Percentiles rank a stretch among this genome's conserved stretches.
These are phyloP conservation scores for Exsudoporus floridanus DNA, from an alignment of 1,284 basidiomycete species.

Conservation along the genomic window DNA sequence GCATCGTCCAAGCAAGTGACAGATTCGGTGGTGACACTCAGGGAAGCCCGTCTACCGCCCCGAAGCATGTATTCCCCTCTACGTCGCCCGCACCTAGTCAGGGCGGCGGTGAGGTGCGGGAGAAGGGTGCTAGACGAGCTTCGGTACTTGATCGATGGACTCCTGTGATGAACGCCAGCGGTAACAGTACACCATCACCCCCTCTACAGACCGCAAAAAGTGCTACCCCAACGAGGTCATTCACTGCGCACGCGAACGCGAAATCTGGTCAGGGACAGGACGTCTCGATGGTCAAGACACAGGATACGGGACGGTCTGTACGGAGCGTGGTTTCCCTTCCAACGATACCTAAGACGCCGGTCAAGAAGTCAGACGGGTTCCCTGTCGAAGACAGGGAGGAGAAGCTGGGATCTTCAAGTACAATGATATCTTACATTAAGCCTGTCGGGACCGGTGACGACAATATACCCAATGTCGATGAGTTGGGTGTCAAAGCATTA, in stretches of 20 bases:
- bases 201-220: conserved; percentile 41
- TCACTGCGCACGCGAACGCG: conserved; percentile 7
- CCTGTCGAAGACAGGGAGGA: conserved; percentile 17
- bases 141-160: conserved; percentile 74
- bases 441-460: conserved; percentile 50
- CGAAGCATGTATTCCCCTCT: conserved; percentile 28
- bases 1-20: conserved; percentile 67
- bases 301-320: conserved; percentile 35
- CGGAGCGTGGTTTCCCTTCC: conserved; percentile 29
- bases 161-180: conserved; percentile 27
- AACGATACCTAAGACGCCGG: conserved; percentile 29
- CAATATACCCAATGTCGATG: conserved; percentile 47
- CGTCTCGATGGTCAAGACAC: conserved; percentile 19
- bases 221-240: conserved; percentile 21
- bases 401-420: conserved; percentile 48
- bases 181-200: conserved; percentile 32
- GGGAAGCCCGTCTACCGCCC: conserved; percentile 19
- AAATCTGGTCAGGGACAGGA: conserved; percentile 27
- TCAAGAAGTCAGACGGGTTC: conserved; percentile 22
- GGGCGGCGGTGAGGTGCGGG: conserved; percentile 28
- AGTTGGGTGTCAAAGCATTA: conserved; percentile 52
- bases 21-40: conserved; percentile 44
- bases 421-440: conserved; percentile 53
- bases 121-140: conserved; percentile 41
- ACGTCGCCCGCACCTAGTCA: conserved; percentile 38